phyloP scores from a whole-genome alignment of 768 basidiomycete species.

The Calocybe cyanea region DNA sequence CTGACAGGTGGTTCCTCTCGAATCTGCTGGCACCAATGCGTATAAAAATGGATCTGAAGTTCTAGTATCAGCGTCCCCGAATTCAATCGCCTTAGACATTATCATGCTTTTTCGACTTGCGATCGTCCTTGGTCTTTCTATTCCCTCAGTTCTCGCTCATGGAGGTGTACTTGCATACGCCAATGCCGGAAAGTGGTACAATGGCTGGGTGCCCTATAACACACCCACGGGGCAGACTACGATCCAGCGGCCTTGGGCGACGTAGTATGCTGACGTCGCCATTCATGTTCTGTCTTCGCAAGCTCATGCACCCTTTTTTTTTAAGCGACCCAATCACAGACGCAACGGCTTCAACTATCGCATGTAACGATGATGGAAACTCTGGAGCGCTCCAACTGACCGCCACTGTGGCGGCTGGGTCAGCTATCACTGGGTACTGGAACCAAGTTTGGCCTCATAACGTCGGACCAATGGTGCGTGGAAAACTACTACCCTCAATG shows the following conservation, averaged over 20 bases:
- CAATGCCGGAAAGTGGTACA: conserved; percentile 34
- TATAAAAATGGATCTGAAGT: no score
- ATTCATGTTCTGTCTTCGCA: background rate
- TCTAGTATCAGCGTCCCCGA: background rate
- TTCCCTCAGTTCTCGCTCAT: conserved; percentile 32
- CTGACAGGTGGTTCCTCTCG: no score
- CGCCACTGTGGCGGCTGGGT: conserved; percentile 38
- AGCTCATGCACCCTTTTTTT: background rate
- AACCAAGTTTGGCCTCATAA: conserved; percentile 42
- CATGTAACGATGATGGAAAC: conserved; percentile 43
- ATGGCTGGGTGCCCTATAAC: conserved; percentile 42
- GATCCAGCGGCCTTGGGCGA: conserved; percentile 42
- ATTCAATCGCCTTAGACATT: background rate
- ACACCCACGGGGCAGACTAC: conserved; percentile 35
- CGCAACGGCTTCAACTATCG: conserved; percentile 34
- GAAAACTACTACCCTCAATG: background rate
- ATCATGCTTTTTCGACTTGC: conserved; percentile 27
- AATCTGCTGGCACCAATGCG: no score
- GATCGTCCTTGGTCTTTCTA: conserved; percentile 25
- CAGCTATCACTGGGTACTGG: conserved; percentile 41
- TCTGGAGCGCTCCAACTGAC: conserved; percentile 39
- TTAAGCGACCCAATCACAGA: conserved; percentile 36
- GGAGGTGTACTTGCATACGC: conserved; percentile 42
- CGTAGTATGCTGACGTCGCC: conserved; percentile 29
- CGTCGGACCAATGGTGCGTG: conserved; percentile 39